These are phyloP conservation scores for Scenedesmus sp. DNA, from an alignment of 163 green algal species.

Conservation along the genomic window DNA sequence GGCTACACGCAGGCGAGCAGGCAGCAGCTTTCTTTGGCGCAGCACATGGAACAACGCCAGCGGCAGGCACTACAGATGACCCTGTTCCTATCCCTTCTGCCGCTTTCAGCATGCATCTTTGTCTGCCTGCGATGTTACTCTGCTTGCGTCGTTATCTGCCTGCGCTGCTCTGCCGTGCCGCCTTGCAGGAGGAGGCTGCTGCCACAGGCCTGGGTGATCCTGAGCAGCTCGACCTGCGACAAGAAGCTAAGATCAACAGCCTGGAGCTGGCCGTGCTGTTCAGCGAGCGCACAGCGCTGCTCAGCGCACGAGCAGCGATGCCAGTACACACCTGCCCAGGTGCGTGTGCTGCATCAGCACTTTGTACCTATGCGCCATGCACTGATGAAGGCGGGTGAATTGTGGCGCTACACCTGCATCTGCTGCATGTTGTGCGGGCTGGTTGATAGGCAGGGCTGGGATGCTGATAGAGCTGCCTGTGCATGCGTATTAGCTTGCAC, in stretches of 20 bases:
- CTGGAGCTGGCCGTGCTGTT: slow-evolving; percentile 40
- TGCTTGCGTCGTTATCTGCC: not conserved
- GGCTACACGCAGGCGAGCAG: too few relatives aligned
- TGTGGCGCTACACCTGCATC: not conserved
- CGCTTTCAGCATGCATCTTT: too few relatives aligned
- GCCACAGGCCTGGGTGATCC: slow-evolving; percentile 19
- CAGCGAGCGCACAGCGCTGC: slow-evolving; percentile 45
- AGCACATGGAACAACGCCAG: too few relatives aligned
- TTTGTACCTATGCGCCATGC: too few relatives aligned
- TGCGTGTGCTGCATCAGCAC: not conserved
- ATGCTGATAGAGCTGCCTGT: not conserved
- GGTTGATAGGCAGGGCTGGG: not conserved
- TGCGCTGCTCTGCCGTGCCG: not conserved
- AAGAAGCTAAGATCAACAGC: slow-evolving; percentile 85
- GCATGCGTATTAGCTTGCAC: not conserved
- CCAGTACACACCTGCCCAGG: slow-evolving; percentile 44
- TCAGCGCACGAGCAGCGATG: slow-evolving; percentile 20
- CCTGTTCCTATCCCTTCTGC: too few relatives aligned
- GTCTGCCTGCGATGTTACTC: not conserved
- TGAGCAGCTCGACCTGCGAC: slow-evolving; percentile 73
- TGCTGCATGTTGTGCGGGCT: not conserved
- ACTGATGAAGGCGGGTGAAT: not conserved
- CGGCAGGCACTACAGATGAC: too few relatives aligned
- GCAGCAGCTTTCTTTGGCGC: too few relatives aligned
- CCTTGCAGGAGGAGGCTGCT: slow-evolving; percentile 9